Evolutionary conservation across 169 alveolate genomes (phyloP).

Genomic region (Toxoplasma gondii): DNA sequence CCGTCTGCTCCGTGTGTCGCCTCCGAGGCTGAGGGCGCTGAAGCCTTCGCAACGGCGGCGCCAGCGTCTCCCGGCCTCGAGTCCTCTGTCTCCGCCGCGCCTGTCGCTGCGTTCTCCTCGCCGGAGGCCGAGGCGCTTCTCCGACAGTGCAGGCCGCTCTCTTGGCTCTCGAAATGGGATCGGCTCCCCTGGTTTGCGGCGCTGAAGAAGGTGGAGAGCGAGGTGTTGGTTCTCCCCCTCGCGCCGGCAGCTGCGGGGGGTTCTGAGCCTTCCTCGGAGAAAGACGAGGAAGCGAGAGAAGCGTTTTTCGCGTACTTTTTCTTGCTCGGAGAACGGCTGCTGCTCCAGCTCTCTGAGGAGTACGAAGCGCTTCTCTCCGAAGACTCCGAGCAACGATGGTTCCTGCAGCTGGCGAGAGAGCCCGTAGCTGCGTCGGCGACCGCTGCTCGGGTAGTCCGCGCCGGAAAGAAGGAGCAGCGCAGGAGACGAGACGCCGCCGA

Average conservation of each 20-base stretch:
- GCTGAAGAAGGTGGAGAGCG: neutral
- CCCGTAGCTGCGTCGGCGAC: neutral
- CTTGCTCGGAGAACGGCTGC: neutral
- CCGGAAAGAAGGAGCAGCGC: neutral
- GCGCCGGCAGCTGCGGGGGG: neutral
- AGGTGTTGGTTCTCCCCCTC: neutral
- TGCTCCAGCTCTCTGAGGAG: neutral
- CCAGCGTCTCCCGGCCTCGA: too few species aligned
- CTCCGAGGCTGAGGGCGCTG: neutral
- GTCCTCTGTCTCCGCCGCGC: slow-evolving; percentile 3
- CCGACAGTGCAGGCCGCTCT: neutral
- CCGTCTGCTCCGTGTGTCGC: too few species aligned
- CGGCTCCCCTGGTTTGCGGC: neutral
- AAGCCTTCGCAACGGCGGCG: neutral
- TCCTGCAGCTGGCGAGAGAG: neutral
- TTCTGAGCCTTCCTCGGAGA: neutral
- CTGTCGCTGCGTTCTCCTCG: neutral
- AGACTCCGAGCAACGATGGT: slow-evolving; percentile 5
- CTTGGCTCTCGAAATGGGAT: neutral
- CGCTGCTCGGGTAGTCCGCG: neutral
- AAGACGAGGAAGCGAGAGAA: neutral
- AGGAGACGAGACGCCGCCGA: neutral
- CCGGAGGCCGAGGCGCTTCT: neutral
- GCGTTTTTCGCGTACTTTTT: neutral
- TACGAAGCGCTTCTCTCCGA: neutral